Conservation (phyloP, 164 flowering plant genomes). For the Saururus chinensis region DNA sequence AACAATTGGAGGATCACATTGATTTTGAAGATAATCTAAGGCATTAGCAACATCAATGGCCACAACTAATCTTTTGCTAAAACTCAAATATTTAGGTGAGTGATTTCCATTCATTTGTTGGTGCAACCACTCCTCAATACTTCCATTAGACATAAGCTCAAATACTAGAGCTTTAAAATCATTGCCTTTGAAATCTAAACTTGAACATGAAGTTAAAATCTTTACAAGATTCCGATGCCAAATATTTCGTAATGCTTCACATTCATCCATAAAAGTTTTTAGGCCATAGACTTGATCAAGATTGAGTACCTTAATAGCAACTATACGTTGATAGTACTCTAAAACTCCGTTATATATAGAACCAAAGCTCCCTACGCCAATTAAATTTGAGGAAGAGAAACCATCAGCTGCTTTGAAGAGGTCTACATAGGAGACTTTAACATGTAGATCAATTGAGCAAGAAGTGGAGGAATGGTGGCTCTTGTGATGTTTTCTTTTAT, state of each 20-base stretch:
- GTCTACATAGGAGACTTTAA: constrained; percentile 8
- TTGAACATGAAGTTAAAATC: constrained; percentile 11
- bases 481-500: neutral
- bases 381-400: constrained; percentile 8
- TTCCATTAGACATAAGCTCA: constrained; percentile 16
- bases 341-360: constrained; percentile 11
- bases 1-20: constrained; percentile 7
- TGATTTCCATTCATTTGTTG: neutral
- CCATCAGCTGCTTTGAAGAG: constrained; percentile 11
- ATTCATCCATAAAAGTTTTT: constrained; percentile 15
- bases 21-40: constrained; percentile 26
- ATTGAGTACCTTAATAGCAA: constrained; percentile 15
- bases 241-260: constrained; percentile 6
- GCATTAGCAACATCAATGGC: constrained; percentile 29
- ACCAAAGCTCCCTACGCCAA: constrained; percentile 14
- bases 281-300: constrained; percentile 11
- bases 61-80: constrained; percentile 19
- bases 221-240: constrained; percentile 14
- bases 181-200: constrained; percentile 10
- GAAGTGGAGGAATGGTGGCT: neutral
- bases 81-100: constrained; percentile 3
- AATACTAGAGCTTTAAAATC: constrained; percentile 15
- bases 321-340: neutral
- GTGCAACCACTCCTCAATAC: constrained; percentile 16
- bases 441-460: neutral